Evolutionary conservation across 2,329 filamentous ascomycete species (phyloP).

Genomic region (Aspergillus aculeatus): DNA sequence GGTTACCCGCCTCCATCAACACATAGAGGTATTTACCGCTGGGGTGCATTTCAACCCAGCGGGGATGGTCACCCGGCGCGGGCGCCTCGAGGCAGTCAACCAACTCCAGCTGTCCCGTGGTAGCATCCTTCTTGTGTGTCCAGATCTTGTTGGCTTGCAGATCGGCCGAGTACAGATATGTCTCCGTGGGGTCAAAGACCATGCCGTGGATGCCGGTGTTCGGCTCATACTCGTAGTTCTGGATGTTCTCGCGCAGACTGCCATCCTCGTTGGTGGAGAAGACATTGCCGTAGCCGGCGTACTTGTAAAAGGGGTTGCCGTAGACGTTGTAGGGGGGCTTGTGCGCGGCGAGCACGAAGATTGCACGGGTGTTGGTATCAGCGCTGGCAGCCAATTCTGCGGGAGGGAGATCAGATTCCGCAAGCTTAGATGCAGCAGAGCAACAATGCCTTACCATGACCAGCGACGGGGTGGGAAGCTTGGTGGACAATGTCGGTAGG

Average conservation of each 20-base stretch:
- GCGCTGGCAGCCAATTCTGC: conserved; percentile 65
- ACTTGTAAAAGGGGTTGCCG: conserved; percentile 85
- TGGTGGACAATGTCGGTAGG: conserved; percentile 75
- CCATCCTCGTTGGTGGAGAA: conserved; percentile 47
- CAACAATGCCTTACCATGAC: conserved; percentile 60
- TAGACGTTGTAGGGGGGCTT: conserved; percentile 80
- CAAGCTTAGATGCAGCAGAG: background rate
- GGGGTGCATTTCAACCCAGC: conserved; percentile 84
- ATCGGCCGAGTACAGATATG: conserved; percentile 51
- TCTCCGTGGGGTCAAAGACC: conserved; percentile 47
- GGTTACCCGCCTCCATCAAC: conserved; percentile 87
- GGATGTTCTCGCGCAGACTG: conserved; percentile 42
- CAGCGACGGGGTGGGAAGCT: conserved; percentile 70
- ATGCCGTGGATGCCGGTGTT: conserved; percentile 51
- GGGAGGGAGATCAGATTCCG: background rate
- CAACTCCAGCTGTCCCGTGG: conserved; percentile 63
- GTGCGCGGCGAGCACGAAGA: conserved; percentile 79
- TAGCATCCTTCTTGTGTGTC: conserved; percentile 71
- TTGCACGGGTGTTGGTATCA: conserved; percentile 80
- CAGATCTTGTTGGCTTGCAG: conserved; percentile 60
- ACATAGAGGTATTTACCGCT: conserved; percentile 77
- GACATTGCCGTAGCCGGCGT: conserved; percentile 78
- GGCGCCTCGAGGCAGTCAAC: conserved; percentile 73
- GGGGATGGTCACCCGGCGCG: conserved; percentile 70
- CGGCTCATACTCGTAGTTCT: conserved; percentile 47